Percentiles rank a stretch among this genome's conserved stretches.
Conservation (phyloP, 2,329 filamentous ascomycete genomes). For the Ceratocystis cubensis region DNA sequence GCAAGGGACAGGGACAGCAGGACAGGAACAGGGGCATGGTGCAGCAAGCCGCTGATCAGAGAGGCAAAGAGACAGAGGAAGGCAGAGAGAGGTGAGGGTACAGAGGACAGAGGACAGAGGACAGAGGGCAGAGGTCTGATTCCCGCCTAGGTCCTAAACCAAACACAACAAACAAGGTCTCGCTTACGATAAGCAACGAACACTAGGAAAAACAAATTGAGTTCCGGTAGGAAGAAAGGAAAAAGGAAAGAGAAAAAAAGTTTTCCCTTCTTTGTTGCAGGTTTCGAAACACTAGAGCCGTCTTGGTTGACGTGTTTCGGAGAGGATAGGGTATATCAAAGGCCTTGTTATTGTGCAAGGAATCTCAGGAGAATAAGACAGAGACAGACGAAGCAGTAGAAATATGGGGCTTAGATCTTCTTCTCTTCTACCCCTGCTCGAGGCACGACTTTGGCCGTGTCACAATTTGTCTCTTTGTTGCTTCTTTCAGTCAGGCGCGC, state of each 20-base stretch:
- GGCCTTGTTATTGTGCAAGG: neutral
- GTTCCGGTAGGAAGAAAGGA: neutral
- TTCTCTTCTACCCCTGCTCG: no score
- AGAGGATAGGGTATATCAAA: neutral
- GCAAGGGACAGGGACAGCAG: neutral
- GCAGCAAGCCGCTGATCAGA: neutral
- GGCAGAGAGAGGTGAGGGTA: no score
- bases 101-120: no score
- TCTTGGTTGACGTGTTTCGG: neutral
- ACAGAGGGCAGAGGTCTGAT: no score
- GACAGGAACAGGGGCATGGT: neutral
- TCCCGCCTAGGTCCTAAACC: no score
- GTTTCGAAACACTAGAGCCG: slow-evolving; percentile 10
- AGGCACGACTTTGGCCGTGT: no score
- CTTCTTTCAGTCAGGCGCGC: no score
- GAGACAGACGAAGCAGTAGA: neutral
- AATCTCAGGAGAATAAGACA: neutral
- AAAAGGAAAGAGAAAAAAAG: neutral
- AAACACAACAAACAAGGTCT: no score
- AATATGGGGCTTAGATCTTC: no score
- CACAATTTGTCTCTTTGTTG: no score
- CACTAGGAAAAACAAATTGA: neutral
- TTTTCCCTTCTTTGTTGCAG: neutral
- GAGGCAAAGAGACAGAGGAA: no score
- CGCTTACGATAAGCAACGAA: no score